These are phyloP conservation scores for Mucuna pruriens DNA, from an alignment of 306 rosid genomes.

Conservation along the genomic window DNA sequence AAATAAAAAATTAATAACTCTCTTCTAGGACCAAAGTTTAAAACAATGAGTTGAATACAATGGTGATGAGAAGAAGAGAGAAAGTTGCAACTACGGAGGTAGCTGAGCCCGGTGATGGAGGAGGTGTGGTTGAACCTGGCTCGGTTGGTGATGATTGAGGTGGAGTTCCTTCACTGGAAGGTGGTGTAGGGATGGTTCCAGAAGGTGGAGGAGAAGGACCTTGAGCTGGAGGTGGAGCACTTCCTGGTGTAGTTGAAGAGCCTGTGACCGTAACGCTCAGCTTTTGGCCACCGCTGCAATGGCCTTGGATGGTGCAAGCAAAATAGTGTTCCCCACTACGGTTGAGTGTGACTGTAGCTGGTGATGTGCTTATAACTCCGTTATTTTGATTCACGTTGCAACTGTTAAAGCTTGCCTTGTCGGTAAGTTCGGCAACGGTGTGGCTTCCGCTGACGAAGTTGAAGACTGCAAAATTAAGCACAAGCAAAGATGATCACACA, in stretches of 20 bases:
- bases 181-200: slow-evolving; percentile 15
- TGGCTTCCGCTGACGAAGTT: background rate
- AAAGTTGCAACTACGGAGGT: slow-evolving; percentile 23
- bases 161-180: background rate
- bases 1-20: background rate
- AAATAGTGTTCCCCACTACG: slow-evolving; percentile 36
- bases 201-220: slow-evolving; percentile 19
- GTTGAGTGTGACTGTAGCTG: slow-evolving; percentile 21
- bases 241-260: slow-evolving; percentile 9
- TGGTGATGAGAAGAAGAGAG: slow-evolving; percentile 16
- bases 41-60: background rate
- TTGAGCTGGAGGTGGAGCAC: background rate
- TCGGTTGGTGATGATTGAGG: slow-evolving; percentile 14
- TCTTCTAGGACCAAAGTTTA: background rate
- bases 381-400: slow-evolving; percentile 15
- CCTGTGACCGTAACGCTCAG: slow-evolving; percentile 32
- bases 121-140: slow-evolving; percentile 19
- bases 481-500: background rate
- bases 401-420: slow-evolving; percentile 17
- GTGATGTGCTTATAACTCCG: background rate
- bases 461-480: slow-evolving; percentile 27
- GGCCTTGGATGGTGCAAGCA: slow-evolving; percentile 39
- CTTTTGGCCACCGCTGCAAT: slow-evolving; percentile 59
- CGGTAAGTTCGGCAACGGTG: slow-evolving; percentile 28
- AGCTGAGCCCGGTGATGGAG: slow-evolving; percentile 37